A percentile compares a stretch with the other conserved stretches of the same genome.
phyloP scores from a whole-genome alignment of 2,329 filamentous ascomycete genomes.

The Neoarthrinium moseri region DNA sequence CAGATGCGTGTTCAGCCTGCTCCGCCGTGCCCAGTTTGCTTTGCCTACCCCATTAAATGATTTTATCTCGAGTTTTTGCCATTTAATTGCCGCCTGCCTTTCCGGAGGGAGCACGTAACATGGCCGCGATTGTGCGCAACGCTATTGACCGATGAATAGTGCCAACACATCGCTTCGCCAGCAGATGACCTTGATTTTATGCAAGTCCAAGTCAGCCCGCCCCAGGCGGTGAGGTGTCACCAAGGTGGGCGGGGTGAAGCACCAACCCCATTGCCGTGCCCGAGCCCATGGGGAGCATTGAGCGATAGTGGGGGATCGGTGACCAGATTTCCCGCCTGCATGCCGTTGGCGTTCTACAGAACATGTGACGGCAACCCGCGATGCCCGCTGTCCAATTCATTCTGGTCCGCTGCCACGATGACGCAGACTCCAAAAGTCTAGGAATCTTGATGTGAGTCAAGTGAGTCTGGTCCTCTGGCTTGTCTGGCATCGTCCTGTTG shows the following conservation, averaged over 20 bases:
- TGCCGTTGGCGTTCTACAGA: not conserved
- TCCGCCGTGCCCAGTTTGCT: too few relatives aligned
- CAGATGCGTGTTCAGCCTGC: too few relatives aligned
- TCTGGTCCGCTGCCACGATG: not conserved
- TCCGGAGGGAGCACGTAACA: not conserved
- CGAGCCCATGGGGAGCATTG: not conserved
- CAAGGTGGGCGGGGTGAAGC: conserved; percentile 1
- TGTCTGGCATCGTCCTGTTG: not conserved
- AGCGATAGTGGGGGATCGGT: conserved; percentile 2
- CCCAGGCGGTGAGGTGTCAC: not conserved
- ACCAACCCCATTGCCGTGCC: not conserved
- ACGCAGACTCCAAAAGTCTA: not conserved
- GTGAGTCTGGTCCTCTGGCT: too few relatives aligned
- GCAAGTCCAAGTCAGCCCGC: conserved; percentile 5
- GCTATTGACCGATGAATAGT: conserved; percentile 1
- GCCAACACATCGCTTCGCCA: conserved; percentile 4
- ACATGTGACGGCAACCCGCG: conserved; percentile 3
- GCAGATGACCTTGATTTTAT: conserved; percentile 6
- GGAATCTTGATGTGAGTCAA: not conserved
- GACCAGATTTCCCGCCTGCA: conserved; percentile 1
- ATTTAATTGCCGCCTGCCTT: not conserved
- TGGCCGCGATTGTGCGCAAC: not conserved
- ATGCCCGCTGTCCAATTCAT: not conserved
- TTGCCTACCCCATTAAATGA: not conserved
- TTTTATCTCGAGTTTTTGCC: not conserved